These are phyloP conservation scores for Keithomyces neogunnii DNA, from an alignment of 2,329 filamentous ascomycete genomes.

Conservation along the genomic window DNA sequence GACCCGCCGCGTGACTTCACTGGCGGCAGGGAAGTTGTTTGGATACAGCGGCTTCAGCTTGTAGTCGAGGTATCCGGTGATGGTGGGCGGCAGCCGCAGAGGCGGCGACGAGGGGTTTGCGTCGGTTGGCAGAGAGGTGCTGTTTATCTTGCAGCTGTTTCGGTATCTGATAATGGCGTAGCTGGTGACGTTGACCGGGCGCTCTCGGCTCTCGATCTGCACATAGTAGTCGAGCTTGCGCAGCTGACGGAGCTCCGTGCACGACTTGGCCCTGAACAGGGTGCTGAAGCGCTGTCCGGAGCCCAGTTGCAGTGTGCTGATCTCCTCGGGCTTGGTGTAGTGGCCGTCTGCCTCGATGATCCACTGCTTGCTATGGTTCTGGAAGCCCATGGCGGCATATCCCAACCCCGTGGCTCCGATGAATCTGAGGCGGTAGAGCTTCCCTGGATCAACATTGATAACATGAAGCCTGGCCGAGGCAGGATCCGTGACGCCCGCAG, in stretches of 20 bases:
- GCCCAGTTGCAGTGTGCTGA: constrained; percentile 1
- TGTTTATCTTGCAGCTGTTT: constrained; percentile 3
- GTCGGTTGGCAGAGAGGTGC: constrained; percentile 1
- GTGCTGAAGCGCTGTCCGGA: constrained; percentile 5
- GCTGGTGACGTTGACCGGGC: constrained; percentile 33
- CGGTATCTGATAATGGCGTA: constrained; percentile 42
- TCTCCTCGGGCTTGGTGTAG: neutral
- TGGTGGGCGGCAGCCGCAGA: constrained; percentile 1
- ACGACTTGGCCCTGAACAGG: constrained; percentile 6
- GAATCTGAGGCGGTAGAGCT: constrained; percentile 1
- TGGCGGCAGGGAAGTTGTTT: neutral
- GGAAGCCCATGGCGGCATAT: neutral
- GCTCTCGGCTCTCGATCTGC: constrained; percentile 41
- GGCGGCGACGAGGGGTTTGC: neutral
- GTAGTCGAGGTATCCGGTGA: constrained; percentile 2
- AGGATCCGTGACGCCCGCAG: neutral
- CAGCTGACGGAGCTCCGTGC: constrained; percentile 3
- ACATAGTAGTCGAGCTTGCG: constrained; percentile 33
- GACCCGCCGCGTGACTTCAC: constrained; percentile 2
- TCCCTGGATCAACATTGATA: constrained; percentile 1
- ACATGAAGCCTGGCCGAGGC: neutral
- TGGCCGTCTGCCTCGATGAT: constrained; percentile 3
- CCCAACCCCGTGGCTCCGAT: neutral
- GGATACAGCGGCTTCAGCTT: neutral
- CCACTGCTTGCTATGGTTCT: neutral